Evolutionary conservation across 2,329 filamentous ascomycete species (phyloP).

Genomic region (Geosmithia putterillii): DNA sequence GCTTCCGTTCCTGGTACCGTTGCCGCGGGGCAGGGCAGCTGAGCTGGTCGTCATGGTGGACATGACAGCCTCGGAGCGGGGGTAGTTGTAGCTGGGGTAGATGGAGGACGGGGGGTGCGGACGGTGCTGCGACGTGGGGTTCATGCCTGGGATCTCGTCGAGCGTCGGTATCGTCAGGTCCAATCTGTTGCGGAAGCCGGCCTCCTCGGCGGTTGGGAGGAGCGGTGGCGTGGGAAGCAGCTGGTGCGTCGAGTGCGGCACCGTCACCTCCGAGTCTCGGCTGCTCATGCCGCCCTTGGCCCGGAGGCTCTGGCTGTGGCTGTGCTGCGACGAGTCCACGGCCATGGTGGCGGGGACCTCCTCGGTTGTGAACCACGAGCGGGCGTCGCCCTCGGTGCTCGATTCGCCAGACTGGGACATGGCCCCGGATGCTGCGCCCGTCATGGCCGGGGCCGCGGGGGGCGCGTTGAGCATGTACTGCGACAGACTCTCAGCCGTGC

Average conservation of each 20-base stretch:
- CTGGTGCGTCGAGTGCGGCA: conserved; percentile 16
- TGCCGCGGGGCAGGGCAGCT: conserved; percentile 14
- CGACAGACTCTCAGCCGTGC: too few species aligned
- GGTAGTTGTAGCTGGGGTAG: not conserved
- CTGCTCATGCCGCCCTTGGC: conserved; percentile 7
- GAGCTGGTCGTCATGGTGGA: conserved; percentile 20
- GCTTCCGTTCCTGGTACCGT: too few species aligned
- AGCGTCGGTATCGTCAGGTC: conserved; percentile 16
- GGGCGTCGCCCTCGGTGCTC: conserved; percentile 12
- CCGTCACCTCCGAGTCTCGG: conserved; percentile 12
- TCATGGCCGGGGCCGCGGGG: too few species aligned
- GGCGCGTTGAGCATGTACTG: too few species aligned
- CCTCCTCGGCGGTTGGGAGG: conserved; percentile 10
- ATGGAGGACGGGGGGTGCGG: not conserved
- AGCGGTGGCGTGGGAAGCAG: conserved; percentile 16
- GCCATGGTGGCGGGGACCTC: too few species aligned
- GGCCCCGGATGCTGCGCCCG: conserved; percentile 9
- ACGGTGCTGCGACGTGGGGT: not conserved
- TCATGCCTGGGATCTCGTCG: conserved; percentile 12
- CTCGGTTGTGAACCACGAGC: conserved; percentile 23
- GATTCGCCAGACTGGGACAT: conserved; percentile 9
- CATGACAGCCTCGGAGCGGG: conserved; percentile 8
- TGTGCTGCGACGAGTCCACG: conserved; percentile 10
- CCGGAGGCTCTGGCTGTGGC: not conserved
- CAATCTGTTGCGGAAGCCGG: conserved; percentile 13